These are phyloP conservation scores for Spironucleus salmonicida DNA, from an alignment of 208 protist species.

Conservation along the genomic window DNA sequence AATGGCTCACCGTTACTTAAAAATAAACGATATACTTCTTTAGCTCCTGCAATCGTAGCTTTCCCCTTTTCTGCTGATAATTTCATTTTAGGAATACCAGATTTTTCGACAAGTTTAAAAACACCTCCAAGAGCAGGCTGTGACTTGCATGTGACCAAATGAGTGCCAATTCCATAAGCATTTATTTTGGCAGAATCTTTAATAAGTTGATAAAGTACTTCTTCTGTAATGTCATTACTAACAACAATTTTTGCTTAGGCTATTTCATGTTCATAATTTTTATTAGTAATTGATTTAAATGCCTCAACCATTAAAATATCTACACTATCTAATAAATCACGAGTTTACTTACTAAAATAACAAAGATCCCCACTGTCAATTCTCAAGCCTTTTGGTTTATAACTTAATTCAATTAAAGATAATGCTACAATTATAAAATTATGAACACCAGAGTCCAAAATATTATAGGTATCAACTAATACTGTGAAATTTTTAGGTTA, in stretches of 20 bases:
- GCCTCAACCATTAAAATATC: no score
- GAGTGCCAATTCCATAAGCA: conserved; percentile 67
- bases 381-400: conserved; percentile 49
- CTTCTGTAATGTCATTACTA: conserved; percentile 61
- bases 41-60: conserved; percentile 56
- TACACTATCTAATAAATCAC: conserved; percentile 45
- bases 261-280: conserved; percentile 41
- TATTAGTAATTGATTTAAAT: no score
- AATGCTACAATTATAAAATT: conserved; percentile 54
- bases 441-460: conserved; percentile 45
- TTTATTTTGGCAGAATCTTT: conserved; percentile 54
- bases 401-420: conserved; percentile 40
- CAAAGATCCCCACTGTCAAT: conserved; percentile 62
- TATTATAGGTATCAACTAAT: conserved; percentile 70
- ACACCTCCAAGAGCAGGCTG: conserved; percentile 68
- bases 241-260: conserved; percentile 52
- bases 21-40: conserved; percentile 54
- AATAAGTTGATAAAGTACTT: conserved; percentile 49
- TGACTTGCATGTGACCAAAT: conserved; percentile 63
- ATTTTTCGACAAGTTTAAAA: conserved; percentile 64
- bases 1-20: conserved; percentile 21
- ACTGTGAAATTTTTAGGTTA: conserved; percentile 56
- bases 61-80: conserved; percentile 50
- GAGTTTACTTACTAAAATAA: conserved; percentile 53
- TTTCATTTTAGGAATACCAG: conserved; percentile 61